Evolutionary conservation across 1,284 basidiomycete genomes (phyloP), one percentile per base, ranked within the genome.

Genomic region (Wallemia mellicola): DNA sequence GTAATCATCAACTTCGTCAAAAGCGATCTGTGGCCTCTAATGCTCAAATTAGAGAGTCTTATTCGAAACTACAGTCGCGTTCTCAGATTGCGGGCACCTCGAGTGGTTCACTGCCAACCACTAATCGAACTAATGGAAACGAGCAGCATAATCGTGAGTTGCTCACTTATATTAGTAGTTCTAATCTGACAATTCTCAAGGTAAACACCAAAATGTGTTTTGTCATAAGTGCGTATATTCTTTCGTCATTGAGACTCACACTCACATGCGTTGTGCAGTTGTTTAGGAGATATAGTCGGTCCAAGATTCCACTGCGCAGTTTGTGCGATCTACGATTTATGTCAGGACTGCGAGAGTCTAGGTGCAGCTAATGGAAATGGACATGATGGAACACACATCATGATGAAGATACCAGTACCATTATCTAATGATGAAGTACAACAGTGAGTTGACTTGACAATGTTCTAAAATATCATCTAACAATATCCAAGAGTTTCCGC

Each of bases 381-480:
- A 5, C 55, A 57, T 24, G 55, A 57, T 25, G 25, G 17, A 25
- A 57, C 55, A 25, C 55, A 57, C 27, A 26, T 57, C 15, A 57
- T 57, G 55, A 57, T 57, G 55, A 57, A 57, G 24, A 57, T 57
- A 26, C 55, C 55, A 14, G 11, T 57, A 15, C 55, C 55, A 5
- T 24, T 57, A 14, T 27, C 25, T 5, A 26, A 9, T 2, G 15
- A 27, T 24, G 55, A 57, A 24, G 25, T 57, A 15, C 24, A 57
- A 25, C 24, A 57, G 55, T 57, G 27, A 15, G 55, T 57, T 7
- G 5, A 3, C 2, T 7, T n/a, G n/a, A n/a, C n/a, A n/a, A n/a
- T n/a, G n/a, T n/a, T n/a, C n/a, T n/a, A n/a, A n/a, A n/a, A n/a
- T n/a, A n/a, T n/a, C n/a, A n/a, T n/a, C n/a, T n/a, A n/a, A n/a